A percentile compares a stretch with the other conserved stretches of the same genome.
phyloP scores from a whole-genome alignment of 768 basidiomycete species.

The Phylloporus sp. region DNA sequence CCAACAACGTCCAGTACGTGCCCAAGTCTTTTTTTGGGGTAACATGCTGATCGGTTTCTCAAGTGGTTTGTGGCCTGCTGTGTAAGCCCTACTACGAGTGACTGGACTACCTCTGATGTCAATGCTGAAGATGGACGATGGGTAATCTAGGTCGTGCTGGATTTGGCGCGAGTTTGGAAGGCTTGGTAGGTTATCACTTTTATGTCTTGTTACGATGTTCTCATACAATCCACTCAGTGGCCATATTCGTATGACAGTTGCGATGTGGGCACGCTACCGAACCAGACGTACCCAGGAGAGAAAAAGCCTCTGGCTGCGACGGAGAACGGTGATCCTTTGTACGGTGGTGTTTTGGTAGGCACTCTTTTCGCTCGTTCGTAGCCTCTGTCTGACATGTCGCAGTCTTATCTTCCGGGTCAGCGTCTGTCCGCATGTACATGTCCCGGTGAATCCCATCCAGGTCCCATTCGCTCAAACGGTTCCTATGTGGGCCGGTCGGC shows the following conservation, averaged over 20 bases:
- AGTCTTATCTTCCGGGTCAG: conserved; percentile 54
- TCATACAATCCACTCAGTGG: conserved; percentile 37
- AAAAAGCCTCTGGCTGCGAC: conserved; percentile 43
- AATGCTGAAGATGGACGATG: conserved; percentile 45
- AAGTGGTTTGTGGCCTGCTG: conserved; percentile 48
- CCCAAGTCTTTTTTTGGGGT: background rate
- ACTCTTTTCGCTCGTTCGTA: background rate
- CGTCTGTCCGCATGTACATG: conserved; percentile 58
- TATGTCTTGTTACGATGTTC: background rate
- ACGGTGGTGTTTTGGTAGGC: conserved; percentile 25
- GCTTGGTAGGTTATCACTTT: conserved; percentile 47
- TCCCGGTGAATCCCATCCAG: conserved; percentile 53
- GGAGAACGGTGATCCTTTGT: conserved; percentile 35
- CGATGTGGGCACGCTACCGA: conserved; percentile 74
- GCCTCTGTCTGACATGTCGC: background rate
- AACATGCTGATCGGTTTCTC: conserved; percentile 8
- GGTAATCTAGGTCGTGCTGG: conserved; percentile 51
- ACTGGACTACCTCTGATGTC: conserved; percentile 5
- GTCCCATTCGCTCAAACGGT: conserved; percentile 47
- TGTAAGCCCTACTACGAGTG: conserved; percentile 25
- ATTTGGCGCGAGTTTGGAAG: conserved; percentile 55
- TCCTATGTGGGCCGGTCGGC: conserved; percentile 50
- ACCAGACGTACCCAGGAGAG: conserved; percentile 56
- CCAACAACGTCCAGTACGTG: conserved; percentile 35
- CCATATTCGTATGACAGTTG: conserved; percentile 56